Evolutionary conservation across 257 asterid species (phyloP).

Genomic region (Nicotiana tomentosiformis): DNA sequence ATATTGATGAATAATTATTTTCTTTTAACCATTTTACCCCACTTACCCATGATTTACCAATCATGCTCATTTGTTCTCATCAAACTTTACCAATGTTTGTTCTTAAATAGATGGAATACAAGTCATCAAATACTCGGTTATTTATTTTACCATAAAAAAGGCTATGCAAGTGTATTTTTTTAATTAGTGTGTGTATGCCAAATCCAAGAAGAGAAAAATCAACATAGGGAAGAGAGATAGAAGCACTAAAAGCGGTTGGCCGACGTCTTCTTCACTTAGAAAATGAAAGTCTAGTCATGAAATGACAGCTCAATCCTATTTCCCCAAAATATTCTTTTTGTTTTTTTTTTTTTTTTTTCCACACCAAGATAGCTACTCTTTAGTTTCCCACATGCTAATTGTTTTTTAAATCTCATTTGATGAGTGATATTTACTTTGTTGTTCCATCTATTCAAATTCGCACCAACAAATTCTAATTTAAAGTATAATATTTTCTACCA

Average conservation of each 20-base stretch:
- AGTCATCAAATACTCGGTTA: background rate
- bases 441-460: no score
- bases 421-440: no score
- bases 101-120: background rate
- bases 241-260: background rate
- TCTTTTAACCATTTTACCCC: no score
- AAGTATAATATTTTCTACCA: no score
- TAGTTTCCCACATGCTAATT: background rate
- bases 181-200: background rate
- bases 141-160: no score
- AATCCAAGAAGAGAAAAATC: background rate
- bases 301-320: background rate
- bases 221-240: background rate
- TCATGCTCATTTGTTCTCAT: no score
- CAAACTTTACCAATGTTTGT: background rate
- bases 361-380: background rate
- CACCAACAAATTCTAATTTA: no score
- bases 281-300: conserved; percentile 14
- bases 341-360: background rate
- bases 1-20: no score
- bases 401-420: background rate
- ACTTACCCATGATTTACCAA: no score
- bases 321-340: background rate
- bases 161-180: background rate
- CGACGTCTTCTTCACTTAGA: background rate